These are phyloP conservation scores for Pluteus cervinus DNA, from an alignment of 768 basidiomycete genomes.

Conservation along the genomic window DNA sequence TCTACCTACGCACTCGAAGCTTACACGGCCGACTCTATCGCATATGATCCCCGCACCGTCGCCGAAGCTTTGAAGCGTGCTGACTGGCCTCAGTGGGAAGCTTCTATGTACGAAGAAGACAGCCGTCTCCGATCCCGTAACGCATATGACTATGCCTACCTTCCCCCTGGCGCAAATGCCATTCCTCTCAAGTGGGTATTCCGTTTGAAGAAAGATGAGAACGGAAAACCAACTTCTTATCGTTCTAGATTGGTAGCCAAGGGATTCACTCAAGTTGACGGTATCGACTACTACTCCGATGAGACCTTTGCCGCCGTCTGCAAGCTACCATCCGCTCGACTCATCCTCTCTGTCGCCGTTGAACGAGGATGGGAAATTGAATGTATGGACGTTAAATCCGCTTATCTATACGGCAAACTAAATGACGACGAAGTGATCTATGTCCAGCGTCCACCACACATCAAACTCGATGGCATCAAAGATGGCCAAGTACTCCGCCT, in stretches of 20 bases:
- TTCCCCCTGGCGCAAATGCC: constrained; percentile 12
- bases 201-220: constrained; percentile 25
- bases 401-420: constrained; percentile 7
- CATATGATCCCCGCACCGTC: constrained; percentile 2
- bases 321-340: background rate
- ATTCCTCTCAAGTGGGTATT: constrained; percentile 28
- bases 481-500: constrained; percentile 10
- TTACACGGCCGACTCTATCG: too few species aligned
- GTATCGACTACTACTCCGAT: background rate
- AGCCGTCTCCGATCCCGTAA: constrained; percentile 4
- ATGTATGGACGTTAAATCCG: constrained; percentile 7
- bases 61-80: constrained; percentile 7
- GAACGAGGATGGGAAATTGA: constrained; percentile 1
- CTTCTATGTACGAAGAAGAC: constrained; percentile 7
- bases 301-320: background rate
- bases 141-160: constrained; percentile 5
- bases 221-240: constrained; percentile 22
- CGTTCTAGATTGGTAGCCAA: constrained; percentile 35
- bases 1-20: too few species aligned
- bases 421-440: constrained; percentile 10
- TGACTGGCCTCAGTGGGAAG: constrained; percentile 4
- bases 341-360: background rate
- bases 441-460: constrained; percentile 8
- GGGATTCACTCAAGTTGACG: constrained; percentile 12
- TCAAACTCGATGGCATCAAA: background rate